phyloP scores from a whole-genome alignment of 2,329 filamentous ascomycete genomes.

The Penicillium sp. region DNA sequence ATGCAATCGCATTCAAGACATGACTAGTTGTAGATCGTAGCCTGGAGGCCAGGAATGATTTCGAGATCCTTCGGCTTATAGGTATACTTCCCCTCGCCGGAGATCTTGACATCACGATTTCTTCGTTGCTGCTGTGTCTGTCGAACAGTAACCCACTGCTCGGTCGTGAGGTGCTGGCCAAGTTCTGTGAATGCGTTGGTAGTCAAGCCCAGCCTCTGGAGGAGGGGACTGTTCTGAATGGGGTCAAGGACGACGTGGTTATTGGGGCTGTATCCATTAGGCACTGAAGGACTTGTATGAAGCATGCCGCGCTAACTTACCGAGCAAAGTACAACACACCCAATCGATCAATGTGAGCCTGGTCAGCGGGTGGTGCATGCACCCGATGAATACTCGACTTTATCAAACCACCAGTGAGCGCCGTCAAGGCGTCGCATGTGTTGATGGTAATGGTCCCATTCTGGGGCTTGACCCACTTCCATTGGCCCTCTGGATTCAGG shows the following conservation, averaged over 20 bases:
- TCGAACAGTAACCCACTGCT: conserved; percentile 42
- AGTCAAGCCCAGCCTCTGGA: conserved; percentile 38
- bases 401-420: conserved; percentile 50
- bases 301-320: conserved; percentile 3
- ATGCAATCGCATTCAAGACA: neutral
- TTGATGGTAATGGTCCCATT: conserved; percentile 54
- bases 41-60: conserved; percentile 43
- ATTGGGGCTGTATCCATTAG: conserved; percentile 32
- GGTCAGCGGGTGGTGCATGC: conserved; percentile 48
- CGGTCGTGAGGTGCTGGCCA: conserved; percentile 41
- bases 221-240: conserved; percentile 38
- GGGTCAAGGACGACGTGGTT: conserved; percentile 43
- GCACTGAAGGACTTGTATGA: no score
- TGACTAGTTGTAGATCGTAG: conserved; percentile 38
- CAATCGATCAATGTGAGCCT: conserved; percentile 44
- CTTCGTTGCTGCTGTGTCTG: conserved; percentile 46
- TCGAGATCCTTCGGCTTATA: conserved; percentile 39
- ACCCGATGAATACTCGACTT: conserved; percentile 54
- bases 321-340: conserved; percentile 50
- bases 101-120: conserved; percentile 33
- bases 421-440: conserved; percentile 49
- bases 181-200: conserved; percentile 41
- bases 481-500: conserved; percentile 47
- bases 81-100: conserved; percentile 38
- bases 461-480: conserved; percentile 52